Conservation (phyloP, 2,329 filamentous ascomycete species). For the Aspergillus pseudoglaucus region DNA sequence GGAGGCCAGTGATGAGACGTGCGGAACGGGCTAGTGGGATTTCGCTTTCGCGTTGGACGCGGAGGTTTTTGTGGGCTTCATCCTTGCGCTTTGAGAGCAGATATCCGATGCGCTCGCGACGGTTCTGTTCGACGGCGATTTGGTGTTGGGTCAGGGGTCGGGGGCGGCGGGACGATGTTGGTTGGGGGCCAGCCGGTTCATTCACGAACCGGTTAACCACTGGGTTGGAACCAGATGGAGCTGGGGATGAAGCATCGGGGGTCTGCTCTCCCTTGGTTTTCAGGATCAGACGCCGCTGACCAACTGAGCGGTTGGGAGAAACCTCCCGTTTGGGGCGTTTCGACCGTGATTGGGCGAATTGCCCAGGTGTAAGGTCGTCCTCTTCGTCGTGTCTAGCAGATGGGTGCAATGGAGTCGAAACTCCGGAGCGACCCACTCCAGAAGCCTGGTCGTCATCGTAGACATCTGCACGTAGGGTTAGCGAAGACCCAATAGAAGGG, state of each 20-base stretch:
- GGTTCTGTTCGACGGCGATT: conserved; percentile 44
- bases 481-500: conserved; percentile 2
- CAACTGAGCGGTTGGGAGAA: conserved; percentile 28
- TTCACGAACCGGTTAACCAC: conserved; percentile 36
- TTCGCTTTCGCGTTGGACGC: conserved; percentile 32
- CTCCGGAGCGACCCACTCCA: conserved; percentile 19
- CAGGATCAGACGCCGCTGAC: conserved; percentile 37
- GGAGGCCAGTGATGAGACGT: conserved; percentile 36
- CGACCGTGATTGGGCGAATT: conserved; percentile 31
- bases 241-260: conserved; percentile 36
- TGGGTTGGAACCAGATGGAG: conserved; percentile 38
- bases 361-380: conserved; percentile 31
- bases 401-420: conserved; percentile 35
- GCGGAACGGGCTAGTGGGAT: conserved; percentile 36
- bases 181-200: conserved; percentile 25
- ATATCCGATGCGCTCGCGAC: conserved; percentile 43
- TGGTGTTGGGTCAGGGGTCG: conserved; percentile 46
- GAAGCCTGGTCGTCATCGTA: conserved; percentile 30
- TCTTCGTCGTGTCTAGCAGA: conserved; percentile 34
- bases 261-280: conserved; percentile 41
- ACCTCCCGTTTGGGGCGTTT: conserved; percentile 35
- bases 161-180: conserved; percentile 32
- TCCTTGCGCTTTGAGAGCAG: conserved; percentile 38
- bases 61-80: conserved; percentile 32
- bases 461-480: conserved; percentile 17